phyloP scores from a whole-genome alignment of 2,329 filamentous ascomycete species.

The Ophiocordyceps camponoti-saundersi region DNA sequence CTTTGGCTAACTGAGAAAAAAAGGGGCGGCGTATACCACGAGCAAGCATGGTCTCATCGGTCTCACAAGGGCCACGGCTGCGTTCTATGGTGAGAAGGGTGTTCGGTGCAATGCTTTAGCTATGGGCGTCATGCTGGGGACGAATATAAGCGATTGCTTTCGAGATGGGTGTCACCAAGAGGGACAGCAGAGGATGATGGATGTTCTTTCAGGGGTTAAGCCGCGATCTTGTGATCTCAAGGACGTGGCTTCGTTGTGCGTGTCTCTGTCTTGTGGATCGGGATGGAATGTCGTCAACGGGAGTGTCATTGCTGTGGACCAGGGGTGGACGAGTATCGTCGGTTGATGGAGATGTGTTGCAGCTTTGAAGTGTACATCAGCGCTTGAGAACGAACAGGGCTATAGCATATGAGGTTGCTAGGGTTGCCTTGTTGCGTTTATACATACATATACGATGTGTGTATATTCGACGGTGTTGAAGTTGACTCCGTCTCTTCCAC shows the following conservation, averaged over 20 bases:
- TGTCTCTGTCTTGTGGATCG: background rate
- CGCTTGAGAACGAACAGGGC: too few relatives aligned
- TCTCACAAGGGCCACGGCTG: background rate
- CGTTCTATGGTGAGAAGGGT: background rate
- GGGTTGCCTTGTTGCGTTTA: too few relatives aligned
- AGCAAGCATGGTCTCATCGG: background rate
- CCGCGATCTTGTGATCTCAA: background rate
- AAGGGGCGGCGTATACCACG: background rate
- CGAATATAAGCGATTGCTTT: background rate
- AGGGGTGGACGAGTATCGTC: background rate
- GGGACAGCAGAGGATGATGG: background rate
- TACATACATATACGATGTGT: too few relatives aligned
- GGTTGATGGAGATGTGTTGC: too few relatives aligned
- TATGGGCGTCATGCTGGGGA: background rate
- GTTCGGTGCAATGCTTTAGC: background rate
- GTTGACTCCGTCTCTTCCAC: too few relatives aligned
- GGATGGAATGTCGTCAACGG: background rate
- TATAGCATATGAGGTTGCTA: too few relatives aligned
- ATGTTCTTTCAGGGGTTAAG: background rate
- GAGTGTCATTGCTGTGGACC: background rate
- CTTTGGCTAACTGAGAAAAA: background rate
- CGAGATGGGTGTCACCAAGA: background rate
- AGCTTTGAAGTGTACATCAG: background rate
- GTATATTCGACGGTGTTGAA: too few relatives aligned
- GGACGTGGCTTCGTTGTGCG: background rate